Percentiles rank a stretch among this genome's conserved stretches.
These are phyloP conservation scores for Trichomonas vaginalis DNA, from an alignment of 208 protist species.

Conservation along the genomic window DNA sequence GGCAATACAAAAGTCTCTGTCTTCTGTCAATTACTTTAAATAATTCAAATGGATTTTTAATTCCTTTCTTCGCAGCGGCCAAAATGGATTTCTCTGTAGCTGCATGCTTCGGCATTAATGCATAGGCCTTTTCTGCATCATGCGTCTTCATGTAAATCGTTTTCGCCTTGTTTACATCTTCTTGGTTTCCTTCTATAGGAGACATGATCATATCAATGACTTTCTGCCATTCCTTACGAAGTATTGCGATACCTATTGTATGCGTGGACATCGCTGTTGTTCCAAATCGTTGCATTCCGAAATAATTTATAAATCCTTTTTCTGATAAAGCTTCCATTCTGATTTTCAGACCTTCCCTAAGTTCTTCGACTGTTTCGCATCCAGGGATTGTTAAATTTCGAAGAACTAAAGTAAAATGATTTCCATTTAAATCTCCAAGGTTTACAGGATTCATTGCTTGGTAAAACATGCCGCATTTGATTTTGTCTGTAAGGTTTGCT, in stretches of 20 bases:
- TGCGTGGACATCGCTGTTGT: not conserved
- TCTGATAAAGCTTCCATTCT: not conserved
- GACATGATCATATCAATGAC: not conserved
- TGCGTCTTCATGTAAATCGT: not conserved
- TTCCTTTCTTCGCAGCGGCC: not conserved
- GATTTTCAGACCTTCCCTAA: not conserved
- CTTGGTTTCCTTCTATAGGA: not conserved
- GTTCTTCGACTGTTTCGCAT: not conserved
- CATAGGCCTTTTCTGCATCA: not conserved
- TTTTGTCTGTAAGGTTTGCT: not conserved
- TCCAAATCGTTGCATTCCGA: conserved; percentile 14
- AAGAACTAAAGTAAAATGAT: not conserved
- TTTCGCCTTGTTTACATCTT: not conserved
- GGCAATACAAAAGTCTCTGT: not conserved
- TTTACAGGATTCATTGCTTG: not conserved
- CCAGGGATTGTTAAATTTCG: not conserved
- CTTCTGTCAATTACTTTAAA: not conserved
- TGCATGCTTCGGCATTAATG: not conserved
- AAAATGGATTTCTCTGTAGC: not conserved
- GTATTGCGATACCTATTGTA: not conserved
- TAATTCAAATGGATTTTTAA: not conserved
- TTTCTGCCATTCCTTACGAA: not conserved
- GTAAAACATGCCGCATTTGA: not conserved
- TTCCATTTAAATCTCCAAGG: not conserved
- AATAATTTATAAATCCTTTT: conserved; percentile 14